phyloP scores from a whole-genome alignment of 2,329 filamentous ascomycete species.

The Aspergillus tanneri region DNA sequence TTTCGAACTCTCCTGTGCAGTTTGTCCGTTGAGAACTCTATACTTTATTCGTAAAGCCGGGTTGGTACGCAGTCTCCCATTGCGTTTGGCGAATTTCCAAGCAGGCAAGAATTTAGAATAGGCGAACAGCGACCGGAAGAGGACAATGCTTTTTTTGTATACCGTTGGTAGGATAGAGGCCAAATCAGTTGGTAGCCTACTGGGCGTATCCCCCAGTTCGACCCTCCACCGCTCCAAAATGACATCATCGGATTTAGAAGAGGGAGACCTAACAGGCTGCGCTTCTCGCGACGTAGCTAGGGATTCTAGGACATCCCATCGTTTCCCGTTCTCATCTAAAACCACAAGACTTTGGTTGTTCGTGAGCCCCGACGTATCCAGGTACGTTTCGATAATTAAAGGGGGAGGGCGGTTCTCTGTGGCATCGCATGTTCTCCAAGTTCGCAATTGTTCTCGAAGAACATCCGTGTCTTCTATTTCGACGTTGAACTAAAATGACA shows the following conservation, averaged over 20 bases:
- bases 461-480: constrained; percentile 90
- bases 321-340: constrained; percentile 83
- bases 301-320: constrained; percentile 87
- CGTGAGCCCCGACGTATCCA: constrained; percentile 76
- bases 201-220: constrained; percentile 66
- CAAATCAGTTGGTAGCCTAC: constrained; percentile 56
- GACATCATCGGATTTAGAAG: constrained; percentile 64
- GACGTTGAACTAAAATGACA: constrained; percentile 78
- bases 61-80: constrained; percentile 67
- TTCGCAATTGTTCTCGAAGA: constrained; percentile 74
- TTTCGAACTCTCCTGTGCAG: constrained; percentile 51
- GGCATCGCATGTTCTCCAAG: constrained; percentile 79
- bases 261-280: constrained; percentile 42
- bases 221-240: constrained; percentile 89
- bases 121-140: constrained; percentile 85
- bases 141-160: constrained; percentile 95
- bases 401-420: constrained; percentile 75
- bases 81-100: constrained; percentile 77
- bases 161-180: constrained; percentile 72
- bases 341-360: constrained; percentile 84
- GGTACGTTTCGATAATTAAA: constrained; percentile 84
- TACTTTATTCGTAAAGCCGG: constrained; percentile 71
- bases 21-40: constrained; percentile 65
- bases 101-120: constrained; percentile 79
- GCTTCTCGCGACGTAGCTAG: constrained; percentile 62